These are phyloP conservation scores for Eucalyptus victrix DNA, from an alignment of 345 rosid genomes.

Conservation along the genomic window DNA sequence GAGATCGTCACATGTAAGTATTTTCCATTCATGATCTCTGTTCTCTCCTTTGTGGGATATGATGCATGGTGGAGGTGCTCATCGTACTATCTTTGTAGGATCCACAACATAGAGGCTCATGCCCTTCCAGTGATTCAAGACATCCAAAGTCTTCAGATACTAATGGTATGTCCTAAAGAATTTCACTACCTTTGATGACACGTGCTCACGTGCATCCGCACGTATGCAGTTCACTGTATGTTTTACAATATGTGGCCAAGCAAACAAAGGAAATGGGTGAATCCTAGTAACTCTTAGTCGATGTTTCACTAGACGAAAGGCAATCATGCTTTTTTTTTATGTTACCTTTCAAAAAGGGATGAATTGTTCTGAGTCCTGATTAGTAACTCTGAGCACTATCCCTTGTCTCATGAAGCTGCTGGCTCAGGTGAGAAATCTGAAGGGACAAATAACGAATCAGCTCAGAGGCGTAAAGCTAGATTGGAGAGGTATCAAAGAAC, in stretches of 20 bases:
- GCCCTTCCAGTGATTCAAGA: constrained; percentile 20
- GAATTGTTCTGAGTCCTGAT: neutral
- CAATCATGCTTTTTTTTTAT: neutral
- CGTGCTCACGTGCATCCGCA: neutral
- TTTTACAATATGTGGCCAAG: neutral
- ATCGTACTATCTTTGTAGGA: constrained; percentile 28
- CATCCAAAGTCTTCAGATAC: constrained; percentile 15
- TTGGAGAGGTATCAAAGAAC: constrained; percentile 74
- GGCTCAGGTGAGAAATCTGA: constrained; percentile 8
- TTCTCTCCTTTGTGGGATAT: neutral
- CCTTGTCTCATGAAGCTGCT: constrained; percentile 17
- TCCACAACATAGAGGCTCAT: constrained; percentile 29
- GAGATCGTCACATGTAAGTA: constrained; percentile 38
- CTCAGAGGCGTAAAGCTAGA: constrained; percentile 53
- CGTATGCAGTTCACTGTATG: neutral
- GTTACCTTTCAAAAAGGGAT: neutral
- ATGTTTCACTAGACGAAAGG: neutral
- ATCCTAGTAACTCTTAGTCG: neutral
- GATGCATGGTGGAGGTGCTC: neutral
- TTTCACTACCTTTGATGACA: neutral
- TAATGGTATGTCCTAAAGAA: constrained; percentile 24
- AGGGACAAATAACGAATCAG: constrained; percentile 40
- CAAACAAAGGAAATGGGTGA: neutral
- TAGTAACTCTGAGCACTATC: neutral
- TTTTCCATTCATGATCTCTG: neutral